phyloP scores from a whole-genome alignment of 2,329 filamentous ascomycete genomes.

The Chaetomium globosum region DNA sequence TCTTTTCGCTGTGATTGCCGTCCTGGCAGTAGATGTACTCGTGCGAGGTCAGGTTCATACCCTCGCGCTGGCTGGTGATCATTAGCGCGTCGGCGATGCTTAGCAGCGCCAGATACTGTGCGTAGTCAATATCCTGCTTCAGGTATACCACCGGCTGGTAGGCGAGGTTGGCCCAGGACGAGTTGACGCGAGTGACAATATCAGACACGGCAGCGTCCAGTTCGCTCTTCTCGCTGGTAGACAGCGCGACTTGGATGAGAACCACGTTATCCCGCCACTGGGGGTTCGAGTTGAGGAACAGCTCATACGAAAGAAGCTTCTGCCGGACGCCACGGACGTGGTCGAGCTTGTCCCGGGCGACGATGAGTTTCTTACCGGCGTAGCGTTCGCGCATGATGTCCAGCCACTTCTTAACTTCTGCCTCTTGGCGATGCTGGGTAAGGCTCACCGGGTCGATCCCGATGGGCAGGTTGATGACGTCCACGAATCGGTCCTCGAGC shows the following conservation, averaged over 20 bases:
- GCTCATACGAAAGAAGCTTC: conserved; percentile 87
- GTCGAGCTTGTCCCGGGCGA: conserved; percentile 92
- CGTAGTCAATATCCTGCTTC: conserved; percentile 90
- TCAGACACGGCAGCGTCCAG: conserved; percentile 87
- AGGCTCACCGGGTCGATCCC: conserved; percentile 85
- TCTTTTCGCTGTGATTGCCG: conserved; percentile 71
- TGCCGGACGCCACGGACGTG: conserved; percentile 89
- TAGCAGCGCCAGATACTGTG: conserved; percentile 88
- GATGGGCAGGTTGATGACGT: conserved; percentile 82
- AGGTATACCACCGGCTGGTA: conserved; percentile 93
- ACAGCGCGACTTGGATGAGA: conserved; percentile 90
- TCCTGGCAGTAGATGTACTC: conserved; percentile 95
- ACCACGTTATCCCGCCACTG: conserved; percentile 87
- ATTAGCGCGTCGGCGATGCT: conserved; percentile 89
- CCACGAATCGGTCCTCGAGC: conserved; percentile 89
- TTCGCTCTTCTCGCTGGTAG: conserved; percentile 83
- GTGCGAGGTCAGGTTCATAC: conserved; percentile 95
- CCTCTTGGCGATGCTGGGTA: conserved; percentile 68
- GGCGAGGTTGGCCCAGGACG: conserved; percentile 82
- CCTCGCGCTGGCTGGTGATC: conserved; percentile 92
- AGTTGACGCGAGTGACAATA: conserved; percentile 93
- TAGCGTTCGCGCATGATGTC: conserved; percentile 80
- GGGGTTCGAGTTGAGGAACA: conserved; percentile 92
- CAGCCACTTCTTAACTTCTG: conserved; percentile 77
- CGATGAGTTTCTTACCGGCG: conserved; percentile 84